Percentiles rank a stretch among this genome's conserved stretches.
Conservation (phyloP, 2,329 filamentous ascomycete genomes). For the Trichoderma afroharzianum region DNA sequence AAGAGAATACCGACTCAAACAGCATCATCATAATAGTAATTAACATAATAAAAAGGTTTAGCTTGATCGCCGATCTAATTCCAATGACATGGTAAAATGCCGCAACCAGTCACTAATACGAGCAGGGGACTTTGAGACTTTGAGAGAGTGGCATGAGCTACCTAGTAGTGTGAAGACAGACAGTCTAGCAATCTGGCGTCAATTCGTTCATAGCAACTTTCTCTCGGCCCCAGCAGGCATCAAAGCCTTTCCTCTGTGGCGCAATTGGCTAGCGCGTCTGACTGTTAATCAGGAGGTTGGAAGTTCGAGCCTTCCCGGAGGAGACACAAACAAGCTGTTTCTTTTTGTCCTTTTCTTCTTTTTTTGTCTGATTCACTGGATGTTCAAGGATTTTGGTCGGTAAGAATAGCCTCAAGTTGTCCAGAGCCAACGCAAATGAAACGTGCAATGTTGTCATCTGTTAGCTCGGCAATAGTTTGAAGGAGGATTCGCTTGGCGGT, state of each 20-base stretch:
- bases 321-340: neutral
- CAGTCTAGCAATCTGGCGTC: neutral
- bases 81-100: neutral
- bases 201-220: neutral
- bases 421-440: neutral
- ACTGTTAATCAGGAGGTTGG: conserved; percentile 44
- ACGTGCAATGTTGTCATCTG: neutral
- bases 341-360: neutral
- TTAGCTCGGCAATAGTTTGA: neutral
- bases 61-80: neutral
- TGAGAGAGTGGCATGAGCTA: neutral
- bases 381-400: neutral
- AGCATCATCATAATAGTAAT: neutral
- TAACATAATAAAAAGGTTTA: neutral
- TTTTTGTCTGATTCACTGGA: neutral
- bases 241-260: conserved; percentile 35
- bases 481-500: neutral
- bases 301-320: conserved; percentile 21
- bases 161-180: neutral
- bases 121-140: neutral
- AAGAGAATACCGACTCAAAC: conserved; percentile 15
- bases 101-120: neutral
- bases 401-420: neutral
- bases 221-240: neutral
- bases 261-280: conserved; percentile 57